Evolutionary conservation across 139 green algal species (phyloP).

Genomic region (Chlamydomonas incerta): DNA sequence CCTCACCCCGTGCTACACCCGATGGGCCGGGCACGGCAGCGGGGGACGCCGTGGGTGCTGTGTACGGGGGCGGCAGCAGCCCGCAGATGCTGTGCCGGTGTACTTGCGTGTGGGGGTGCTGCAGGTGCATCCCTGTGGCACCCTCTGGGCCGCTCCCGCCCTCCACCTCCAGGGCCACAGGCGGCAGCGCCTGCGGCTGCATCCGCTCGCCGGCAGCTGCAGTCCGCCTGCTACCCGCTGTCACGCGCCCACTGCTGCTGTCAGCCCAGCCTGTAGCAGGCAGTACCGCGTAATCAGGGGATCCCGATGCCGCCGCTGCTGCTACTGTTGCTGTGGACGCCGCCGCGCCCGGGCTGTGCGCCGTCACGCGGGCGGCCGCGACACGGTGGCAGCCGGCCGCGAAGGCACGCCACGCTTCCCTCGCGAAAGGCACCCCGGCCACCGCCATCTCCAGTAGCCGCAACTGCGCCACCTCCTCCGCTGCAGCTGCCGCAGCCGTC

Average conservation of each 20-base stretch:
- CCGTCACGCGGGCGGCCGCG: not conserved
- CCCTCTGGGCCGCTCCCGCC: too few species aligned
- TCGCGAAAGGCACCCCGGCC: not conserved
- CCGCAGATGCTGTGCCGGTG: too few species aligned
- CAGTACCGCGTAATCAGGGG: too few species aligned
- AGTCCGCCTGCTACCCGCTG: not conserved
- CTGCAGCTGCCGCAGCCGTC: not conserved
- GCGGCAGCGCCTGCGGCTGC: too few species aligned
- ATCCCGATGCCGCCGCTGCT: not conserved
- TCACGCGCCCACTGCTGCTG: not conserved
- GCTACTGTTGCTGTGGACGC: not conserved
- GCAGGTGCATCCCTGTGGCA: too few species aligned
- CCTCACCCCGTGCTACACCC: too few species aligned
- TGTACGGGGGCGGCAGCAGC: too few species aligned
- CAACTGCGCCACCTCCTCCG: not conserved
- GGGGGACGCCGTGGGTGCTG: too few species aligned
- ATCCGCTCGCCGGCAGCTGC: not conserved
- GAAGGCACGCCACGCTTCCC: conserved; percentile 1
- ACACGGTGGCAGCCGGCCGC: not conserved
- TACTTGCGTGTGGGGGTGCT: too few species aligned
- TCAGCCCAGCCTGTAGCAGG: too few species aligned
- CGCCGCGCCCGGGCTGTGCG: not conserved
- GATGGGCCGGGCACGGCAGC: too few species aligned
- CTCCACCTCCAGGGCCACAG: too few species aligned
- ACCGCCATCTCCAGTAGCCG: conserved; percentile 2